Evolutionary conservation across 139 green algal species (phyloP).

Genomic region (Tetradesmus lagerheimii): DNA sequence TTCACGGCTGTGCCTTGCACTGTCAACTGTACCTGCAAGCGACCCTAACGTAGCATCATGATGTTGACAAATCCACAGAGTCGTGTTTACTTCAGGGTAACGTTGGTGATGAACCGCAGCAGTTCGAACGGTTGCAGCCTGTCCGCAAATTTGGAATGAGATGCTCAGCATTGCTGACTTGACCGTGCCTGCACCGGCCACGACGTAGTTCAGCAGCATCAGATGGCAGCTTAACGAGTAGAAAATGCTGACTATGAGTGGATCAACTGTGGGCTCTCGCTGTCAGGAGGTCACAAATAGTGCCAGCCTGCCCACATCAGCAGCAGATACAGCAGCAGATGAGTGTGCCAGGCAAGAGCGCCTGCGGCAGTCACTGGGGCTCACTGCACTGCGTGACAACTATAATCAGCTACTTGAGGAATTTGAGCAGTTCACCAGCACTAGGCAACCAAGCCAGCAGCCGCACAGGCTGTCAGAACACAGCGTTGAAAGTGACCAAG

Average conservation of each 20-base stretch:
- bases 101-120: too few species aligned
- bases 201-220: neutral
- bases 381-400: slow-evolving; percentile 9
- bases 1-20: too few species aligned
- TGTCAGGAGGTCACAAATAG: neutral
- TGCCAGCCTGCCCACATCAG: neutral
- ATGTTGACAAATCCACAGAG: too few species aligned
- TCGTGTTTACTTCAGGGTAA: too few species aligned
- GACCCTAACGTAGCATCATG: too few species aligned
- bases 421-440: neutral
- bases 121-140: too few species aligned
- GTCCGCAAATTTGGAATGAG: too few species aligned
- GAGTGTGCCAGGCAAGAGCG: neutral
- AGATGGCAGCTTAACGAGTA: neutral
- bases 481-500: neutral
- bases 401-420: slow-evolving; percentile 23
- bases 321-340: neutral
- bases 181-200: neutral
- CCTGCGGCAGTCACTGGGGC: slow-evolving; percentile 2
- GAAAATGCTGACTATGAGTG: neutral
- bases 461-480: neutral
- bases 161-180: neutral
- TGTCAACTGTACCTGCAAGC: too few species aligned
- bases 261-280: neutral
- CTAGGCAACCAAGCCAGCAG: neutral